Conservation (phyloP, 2,329 filamentous ascomycete genomes). For the Geosmithia putterillii region DNA sequence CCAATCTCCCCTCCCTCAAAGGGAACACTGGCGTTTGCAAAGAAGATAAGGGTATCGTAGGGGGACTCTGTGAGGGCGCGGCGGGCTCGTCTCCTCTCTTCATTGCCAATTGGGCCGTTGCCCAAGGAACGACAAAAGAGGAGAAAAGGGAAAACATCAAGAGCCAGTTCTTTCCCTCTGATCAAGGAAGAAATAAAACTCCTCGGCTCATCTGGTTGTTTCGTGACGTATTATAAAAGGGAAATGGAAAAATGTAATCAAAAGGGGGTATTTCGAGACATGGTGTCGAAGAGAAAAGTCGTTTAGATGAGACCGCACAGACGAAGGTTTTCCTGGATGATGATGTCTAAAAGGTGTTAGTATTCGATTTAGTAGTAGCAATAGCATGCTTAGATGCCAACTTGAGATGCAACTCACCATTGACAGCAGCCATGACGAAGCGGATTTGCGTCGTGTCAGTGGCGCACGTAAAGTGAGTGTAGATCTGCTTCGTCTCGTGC, state of each 20-base stretch:
- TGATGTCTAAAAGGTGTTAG: conserved; percentile 59
- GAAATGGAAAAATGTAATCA: conserved; percentile 7
- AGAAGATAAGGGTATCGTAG: conserved; percentile 3
- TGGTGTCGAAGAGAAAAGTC: conserved; percentile 22
- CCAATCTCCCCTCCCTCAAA: neutral
- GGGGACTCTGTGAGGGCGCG: neutral
- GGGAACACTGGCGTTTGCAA: neutral
- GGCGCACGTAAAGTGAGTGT: conserved; percentile 98
- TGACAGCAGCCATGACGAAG: conserved; percentile 99
- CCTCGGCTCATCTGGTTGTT: conserved; percentile 21
- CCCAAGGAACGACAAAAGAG: neutral
- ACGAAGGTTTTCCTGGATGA: conserved; percentile 98
- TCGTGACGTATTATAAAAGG: conserved; percentile 19
- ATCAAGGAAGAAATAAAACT: conserved; percentile 8
- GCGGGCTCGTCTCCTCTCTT: neutral
- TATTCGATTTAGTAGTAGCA: conserved; percentile 26
- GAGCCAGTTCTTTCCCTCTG: conserved; percentile 12
- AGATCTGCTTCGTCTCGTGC: conserved; percentile 99
- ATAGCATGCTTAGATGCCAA: neutral
- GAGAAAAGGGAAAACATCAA: conserved; percentile 15
- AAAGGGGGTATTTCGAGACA: conserved; percentile 26
- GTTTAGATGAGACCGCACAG: conserved; percentile 90
- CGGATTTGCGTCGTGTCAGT: conserved; percentile 98
- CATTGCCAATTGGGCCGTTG: neutral
- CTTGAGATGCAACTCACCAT: conserved; percentile 51